phyloP scores from a whole-genome alignment of 2,329 filamentous ascomycete species.

The Xylaria sp. region DNA sequence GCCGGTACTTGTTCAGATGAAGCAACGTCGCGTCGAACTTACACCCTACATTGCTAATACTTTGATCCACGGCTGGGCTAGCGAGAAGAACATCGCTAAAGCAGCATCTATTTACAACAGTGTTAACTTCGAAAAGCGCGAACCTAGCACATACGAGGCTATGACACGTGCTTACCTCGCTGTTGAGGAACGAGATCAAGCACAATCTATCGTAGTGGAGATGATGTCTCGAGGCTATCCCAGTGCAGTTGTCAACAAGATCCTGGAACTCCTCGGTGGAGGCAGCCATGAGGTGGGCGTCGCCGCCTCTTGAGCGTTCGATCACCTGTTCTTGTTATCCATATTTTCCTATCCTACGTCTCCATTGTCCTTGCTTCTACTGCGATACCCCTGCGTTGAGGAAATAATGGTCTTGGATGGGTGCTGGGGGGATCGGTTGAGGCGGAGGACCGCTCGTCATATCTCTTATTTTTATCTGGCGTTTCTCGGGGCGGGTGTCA shows the following conservation, averaged over 20 bases:
- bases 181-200: slow-evolving; percentile 80
- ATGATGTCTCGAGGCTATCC: slow-evolving; percentile 93
- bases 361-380: slow-evolving; percentile 48
- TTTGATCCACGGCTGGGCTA: slow-evolving; percentile 95
- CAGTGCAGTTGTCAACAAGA: slow-evolving; percentile 90
- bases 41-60: slow-evolving; percentile 99
- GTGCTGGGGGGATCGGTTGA: slow-evolving; percentile 44
- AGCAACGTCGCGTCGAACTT: slow-evolving; percentile 77
- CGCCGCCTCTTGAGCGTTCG: slow-evolving; percentile 37
- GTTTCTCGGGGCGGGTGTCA: slow-evolving; percentile 40
- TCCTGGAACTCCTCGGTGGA: slow-evolving; percentile 85
- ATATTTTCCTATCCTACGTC: slow-evolving; percentile 37
- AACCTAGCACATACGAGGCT: slow-evolving; percentile 98
- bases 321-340: neutral
- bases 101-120: slow-evolving; percentile 81
- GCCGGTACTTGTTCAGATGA: slow-evolving; percentile 80
- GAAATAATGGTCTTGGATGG: slow-evolving; percentile 41
- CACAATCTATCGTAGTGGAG: slow-evolving; percentile 84
- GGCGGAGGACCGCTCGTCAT: slow-evolving; percentile 39
- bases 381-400: slow-evolving; percentile 51
- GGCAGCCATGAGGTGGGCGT: slow-evolving; percentile 56
- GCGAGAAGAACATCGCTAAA: slow-evolving; percentile 81
- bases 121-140: slow-evolving; percentile 81
- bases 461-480: slow-evolving; percentile 36
- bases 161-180: slow-evolving; percentile 96